phyloP scores from a whole-genome alignment of 2,329 filamentous ascomycete species.

The Colletotrichum sp. region DNA sequence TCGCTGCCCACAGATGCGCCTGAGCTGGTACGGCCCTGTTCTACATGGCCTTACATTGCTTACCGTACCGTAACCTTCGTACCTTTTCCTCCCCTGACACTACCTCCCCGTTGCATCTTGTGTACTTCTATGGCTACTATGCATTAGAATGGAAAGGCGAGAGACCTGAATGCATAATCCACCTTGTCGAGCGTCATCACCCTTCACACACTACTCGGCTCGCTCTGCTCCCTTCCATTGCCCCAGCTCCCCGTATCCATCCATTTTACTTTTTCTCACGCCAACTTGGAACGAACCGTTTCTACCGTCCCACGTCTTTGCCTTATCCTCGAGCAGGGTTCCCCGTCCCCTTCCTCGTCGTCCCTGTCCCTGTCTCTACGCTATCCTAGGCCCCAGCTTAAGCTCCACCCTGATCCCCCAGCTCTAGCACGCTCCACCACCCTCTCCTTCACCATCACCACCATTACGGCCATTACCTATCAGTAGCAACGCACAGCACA shows the following conservation, averaged over 20 bases:
- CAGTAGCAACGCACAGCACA: background rate
- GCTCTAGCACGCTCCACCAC: background rate
- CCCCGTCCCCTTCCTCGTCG: background rate
- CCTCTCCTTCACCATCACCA: background rate
- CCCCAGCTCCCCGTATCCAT: background rate
- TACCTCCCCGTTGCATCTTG: background rate
- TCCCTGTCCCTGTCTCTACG: background rate
- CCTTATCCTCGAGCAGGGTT: slow-evolving; percentile 11
- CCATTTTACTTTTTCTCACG: slow-evolving; percentile 18
- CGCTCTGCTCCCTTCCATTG: slow-evolving; percentile 1
- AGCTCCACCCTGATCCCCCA: background rate
- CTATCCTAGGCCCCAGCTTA: background rate
- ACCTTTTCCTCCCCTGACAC: background rate
- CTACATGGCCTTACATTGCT: background rate
- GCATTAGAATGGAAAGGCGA: background rate
- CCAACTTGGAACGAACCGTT: slow-evolving; percentile 21
- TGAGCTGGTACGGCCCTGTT: background rate
- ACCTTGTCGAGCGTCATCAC: background rate
- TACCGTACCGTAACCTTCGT: background rate
- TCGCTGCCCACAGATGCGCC: slow-evolving; percentile 11
- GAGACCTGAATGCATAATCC: background rate
- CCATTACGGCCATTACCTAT: background rate
- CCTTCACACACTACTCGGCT: background rate
- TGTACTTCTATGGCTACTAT: background rate
- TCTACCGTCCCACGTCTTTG: slow-evolving; percentile 20